Conservation (phyloP, 169 alveolate species). For the Toxoplasma gondii region DNA sequence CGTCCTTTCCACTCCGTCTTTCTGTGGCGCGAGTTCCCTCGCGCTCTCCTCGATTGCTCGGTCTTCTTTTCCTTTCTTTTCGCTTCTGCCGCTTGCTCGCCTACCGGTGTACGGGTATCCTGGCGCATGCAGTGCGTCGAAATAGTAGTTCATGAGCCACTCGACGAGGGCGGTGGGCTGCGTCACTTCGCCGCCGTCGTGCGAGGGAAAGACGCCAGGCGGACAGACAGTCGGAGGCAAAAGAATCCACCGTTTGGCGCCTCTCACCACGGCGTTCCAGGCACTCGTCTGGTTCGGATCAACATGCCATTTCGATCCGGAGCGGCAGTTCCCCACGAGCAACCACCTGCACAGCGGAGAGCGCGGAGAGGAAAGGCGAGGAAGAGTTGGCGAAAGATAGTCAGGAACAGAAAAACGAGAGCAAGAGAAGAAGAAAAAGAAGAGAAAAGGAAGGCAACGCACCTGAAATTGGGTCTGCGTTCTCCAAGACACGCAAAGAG, state of each 20-base stretch:
- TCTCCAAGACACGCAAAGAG: neutral
- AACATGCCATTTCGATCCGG: constrained; percentile 65
- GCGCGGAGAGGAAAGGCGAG: neutral
- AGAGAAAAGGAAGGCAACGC: neutral
- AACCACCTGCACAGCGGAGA: constrained; percentile 49
- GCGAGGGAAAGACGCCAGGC: neutral
- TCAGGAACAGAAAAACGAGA: neutral
- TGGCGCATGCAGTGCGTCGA: neutral
- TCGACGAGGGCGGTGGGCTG: constrained; percentile 66
- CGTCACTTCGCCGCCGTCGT: constrained; percentile 11
- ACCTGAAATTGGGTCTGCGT: neutral
- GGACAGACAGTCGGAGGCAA: neutral
- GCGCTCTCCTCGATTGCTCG: no score
- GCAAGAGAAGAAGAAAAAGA: neutral
- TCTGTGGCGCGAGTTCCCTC: no score
- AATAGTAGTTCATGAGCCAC: constrained; percentile 60
- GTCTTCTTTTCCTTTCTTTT: no score
- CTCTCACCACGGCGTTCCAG: constrained; percentile 47
- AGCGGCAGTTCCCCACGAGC: constrained; percentile 50
- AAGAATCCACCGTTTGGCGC: neutral
- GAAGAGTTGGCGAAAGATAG: neutral
- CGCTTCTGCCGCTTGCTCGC: no score
- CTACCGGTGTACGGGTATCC: neutral
- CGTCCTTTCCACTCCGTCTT: no score
- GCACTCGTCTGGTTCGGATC: constrained; percentile 69